These are phyloP conservation scores for Scedosporium apiospermum DNA, from an alignment of 2,329 filamentous ascomycete species.

Conservation along the genomic window DNA sequence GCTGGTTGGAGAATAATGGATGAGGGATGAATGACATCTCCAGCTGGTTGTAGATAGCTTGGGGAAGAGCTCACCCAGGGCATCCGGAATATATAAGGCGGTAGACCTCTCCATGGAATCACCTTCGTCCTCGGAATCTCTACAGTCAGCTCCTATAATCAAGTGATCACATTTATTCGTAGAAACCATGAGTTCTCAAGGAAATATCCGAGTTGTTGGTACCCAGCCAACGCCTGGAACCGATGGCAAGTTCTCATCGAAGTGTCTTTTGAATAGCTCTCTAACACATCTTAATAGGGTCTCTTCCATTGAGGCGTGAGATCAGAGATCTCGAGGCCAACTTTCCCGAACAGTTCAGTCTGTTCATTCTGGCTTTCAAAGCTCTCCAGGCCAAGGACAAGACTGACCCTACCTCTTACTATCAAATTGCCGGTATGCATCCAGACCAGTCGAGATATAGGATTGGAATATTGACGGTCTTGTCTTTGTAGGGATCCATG, in stretches of 20 bases:
- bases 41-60: too few species aligned
- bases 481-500: conserved; percentile 58
- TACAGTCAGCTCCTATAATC: too few species aligned
- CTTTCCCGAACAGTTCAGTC: conserved; percentile 55
- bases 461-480: not conserved
- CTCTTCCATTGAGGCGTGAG: conserved; percentile 45
- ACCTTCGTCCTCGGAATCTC: too few species aligned
- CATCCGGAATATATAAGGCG: too few species aligned
- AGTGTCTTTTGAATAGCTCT: not conserved
- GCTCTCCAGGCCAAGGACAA: conserved; percentile 62
- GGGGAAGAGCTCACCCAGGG: too few species aligned
- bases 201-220: not conserved
- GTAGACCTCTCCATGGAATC: too few species aligned
- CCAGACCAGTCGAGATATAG: not conserved
- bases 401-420: conserved; percentile 60
- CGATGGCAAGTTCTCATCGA: not conserved
- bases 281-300: not conserved
- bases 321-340: conserved; percentile 57
- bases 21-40: not conserved
- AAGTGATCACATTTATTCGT: too few species aligned
- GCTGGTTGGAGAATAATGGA: not conserved
- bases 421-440: conserved; percentile 61
- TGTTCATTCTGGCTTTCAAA: conserved; percentile 67
- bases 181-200: conserved; percentile 2
- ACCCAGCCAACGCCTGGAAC: not conserved